Percentiles rank a stretch among this genome's conserved stretches.
Evolutionary conservation across 2,329 filamentous ascomycete genomes (phyloP).

Genomic region (Fusarium armeniacum): DNA sequence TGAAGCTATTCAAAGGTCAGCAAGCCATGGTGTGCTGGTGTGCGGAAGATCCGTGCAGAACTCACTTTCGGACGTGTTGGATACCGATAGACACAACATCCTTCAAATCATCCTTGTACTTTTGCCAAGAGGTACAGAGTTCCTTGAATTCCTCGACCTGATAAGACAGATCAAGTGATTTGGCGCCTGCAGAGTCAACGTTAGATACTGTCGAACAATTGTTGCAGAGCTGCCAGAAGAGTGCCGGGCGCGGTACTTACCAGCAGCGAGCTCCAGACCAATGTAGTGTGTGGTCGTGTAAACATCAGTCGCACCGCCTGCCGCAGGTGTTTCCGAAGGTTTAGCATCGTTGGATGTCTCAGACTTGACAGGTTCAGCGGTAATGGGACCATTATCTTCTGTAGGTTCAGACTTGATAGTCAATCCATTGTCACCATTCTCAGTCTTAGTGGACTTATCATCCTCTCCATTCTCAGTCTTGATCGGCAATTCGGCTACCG

Average conservation of each 20-base stretch:
- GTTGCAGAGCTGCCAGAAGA: not conserved
- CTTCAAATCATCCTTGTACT: constrained; percentile 81
- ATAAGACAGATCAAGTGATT: constrained; percentile 81
- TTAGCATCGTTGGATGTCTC: constrained; percentile 28
- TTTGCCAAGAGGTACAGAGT: constrained; percentile 81
- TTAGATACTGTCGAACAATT: not conserved
- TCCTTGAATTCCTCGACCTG: constrained; percentile 89
- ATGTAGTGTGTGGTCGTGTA: constrained; percentile 97
- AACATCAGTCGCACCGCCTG: constrained; percentile 60
- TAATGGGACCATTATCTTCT: constrained; percentile 51
- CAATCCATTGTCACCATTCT: constrained; percentile 43
- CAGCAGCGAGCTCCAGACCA: constrained; percentile 82
- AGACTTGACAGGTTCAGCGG: constrained; percentile 24
- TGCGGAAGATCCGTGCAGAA: constrained; percentile 28
- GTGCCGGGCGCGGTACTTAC: constrained; percentile 63
- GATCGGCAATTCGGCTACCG: constrained; percentile 53
- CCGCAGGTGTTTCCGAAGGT: constrained; percentile 18
- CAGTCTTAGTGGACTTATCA: constrained; percentile 26
- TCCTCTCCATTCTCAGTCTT: constrained; percentile 60
- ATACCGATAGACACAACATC: constrained; percentile 75
- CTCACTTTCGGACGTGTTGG: constrained; percentile 88
- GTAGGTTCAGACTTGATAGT: constrained; percentile 35
- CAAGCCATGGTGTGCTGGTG: constrained; percentile 13
- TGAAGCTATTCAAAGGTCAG: constrained; percentile 70
- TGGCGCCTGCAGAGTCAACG: constrained; percentile 68